Evolutionary conservation across 2,329 filamentous ascomycete species (phyloP).

Genomic region (Trichophyton mentagrophytes): DNA sequence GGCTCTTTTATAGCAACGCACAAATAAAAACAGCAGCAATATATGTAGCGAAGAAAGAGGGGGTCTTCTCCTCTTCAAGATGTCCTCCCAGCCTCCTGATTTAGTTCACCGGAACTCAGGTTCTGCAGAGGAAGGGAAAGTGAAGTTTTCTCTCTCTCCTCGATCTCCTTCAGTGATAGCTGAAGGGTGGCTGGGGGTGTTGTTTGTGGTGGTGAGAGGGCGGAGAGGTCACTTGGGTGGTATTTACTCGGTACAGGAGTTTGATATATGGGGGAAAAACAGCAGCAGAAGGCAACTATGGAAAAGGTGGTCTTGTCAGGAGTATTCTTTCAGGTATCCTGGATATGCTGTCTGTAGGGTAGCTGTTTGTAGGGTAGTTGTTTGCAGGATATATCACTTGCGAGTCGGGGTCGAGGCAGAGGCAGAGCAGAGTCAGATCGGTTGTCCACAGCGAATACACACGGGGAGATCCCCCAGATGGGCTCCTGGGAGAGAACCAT

Average conservation of each 20-base stretch:
- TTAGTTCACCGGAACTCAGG: background rate
- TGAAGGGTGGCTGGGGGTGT: background rate
- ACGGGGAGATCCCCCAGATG: slow-evolving; percentile 2
- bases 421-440: background rate
- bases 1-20: background rate
- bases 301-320: background rate
- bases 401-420: background rate
- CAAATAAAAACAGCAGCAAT: background rate
- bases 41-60: background rate
- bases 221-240: background rate
- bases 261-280: background rate
- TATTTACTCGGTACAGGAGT: background rate
- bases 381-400: background rate
- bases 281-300: background rate
- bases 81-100: background rate
- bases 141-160: background rate
- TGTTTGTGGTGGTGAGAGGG: no score
- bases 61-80: background rate
- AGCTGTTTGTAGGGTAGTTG: no score
- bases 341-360: background rate
- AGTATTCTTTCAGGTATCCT: background rate
- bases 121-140: background rate
- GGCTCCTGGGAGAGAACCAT: slow-evolving; percentile 1
- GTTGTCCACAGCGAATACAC: slow-evolving; percentile 1
- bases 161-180: background rate